Base-by-base conservation (phyloP, 176 grass and related monocot species). In the Hordeum marinum region DNA sequence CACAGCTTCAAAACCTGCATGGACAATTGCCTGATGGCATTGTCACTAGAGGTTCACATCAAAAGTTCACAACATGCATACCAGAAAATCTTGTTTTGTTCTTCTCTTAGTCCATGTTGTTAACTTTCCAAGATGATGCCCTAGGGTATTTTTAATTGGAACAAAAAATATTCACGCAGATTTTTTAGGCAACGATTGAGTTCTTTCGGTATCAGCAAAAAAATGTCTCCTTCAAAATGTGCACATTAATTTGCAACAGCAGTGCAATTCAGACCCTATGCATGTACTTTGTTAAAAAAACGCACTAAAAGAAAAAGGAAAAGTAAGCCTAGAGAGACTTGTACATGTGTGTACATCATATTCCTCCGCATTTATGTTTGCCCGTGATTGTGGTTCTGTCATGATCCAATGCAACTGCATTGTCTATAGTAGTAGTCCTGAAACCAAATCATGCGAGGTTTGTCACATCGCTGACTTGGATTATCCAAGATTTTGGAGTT, bases 301-400 rank as follows among this genome's bases (percentile, higher is more conserved):
- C n/a, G n/a, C n/a, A n/a, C n/a, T n/a, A n/a, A n/a, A n/a, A n/a
- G n/a, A n/a, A n/a, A n/a, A n/a, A n/a, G n/a, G n/a, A n/a, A n/a
- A 17, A 40, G 20, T 41, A 67, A 58, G 27, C 61, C 62, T 4
- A 61, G 3, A 36, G 42, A 81, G 69, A 23, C 46, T n/a, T n/a
- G n/a, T n/a, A n/a, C n/a, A n/a, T n/a, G 48, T 69, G 46, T 66
- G 48, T 69, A 75, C 25, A 69, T 1, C 45, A 0, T 74, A 9
- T 13, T 27, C 63, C 62, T 55, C 52, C 26, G 3, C 57, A 66
- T 4, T 75, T 43, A 79, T 21, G 5, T 25, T 59, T 11, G 43
- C 72, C 18, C 46, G 79, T 60, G 85, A 82, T 50, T 63, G 55
- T 78, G 63, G 63, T 68, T 41, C 83, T 88, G 63, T 83, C 86